Conservation (phyloP, 2,329 filamentous ascomycete genomes). For the Talaromyces piceae region DNA sequence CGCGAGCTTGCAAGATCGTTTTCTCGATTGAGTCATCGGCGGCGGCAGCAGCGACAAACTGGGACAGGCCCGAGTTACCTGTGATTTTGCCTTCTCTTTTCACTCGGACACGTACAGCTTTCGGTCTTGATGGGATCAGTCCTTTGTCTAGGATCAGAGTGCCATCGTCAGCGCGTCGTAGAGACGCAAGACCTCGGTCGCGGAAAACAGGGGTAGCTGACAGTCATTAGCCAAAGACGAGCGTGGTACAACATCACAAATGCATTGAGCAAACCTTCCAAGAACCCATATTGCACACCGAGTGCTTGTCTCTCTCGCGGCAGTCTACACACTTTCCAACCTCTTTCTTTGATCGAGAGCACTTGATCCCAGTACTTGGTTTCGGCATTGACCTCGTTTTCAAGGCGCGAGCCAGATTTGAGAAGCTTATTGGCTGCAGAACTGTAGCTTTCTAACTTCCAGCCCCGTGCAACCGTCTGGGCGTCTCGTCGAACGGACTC, state of each 20-base stretch:
- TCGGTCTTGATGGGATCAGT: constrained; percentile 41
- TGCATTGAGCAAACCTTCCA: constrained; percentile 50
- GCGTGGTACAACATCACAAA: neutral
- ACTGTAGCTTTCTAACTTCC: constrained; percentile 70
- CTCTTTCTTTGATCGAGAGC: constrained; percentile 68
- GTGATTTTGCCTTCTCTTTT: constrained; percentile 50
- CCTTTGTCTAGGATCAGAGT: constrained; percentile 65
- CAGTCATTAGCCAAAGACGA: neutral
- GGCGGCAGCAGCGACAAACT: constrained; percentile 12
- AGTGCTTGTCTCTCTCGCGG: constrained; percentile 66
- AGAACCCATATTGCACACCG: constrained; percentile 82
- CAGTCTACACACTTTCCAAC: constrained; percentile 77
- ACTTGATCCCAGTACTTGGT: constrained; percentile 85
- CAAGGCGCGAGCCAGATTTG: constrained; percentile 62
- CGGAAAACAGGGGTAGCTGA: constrained; percentile 50
- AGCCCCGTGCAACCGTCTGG: constrained; percentile 54
- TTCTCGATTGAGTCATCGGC: constrained; percentile 26
- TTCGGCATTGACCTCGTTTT: constrained; percentile 71
- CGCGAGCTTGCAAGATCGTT: constrained; percentile 37
- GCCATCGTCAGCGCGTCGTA: constrained; percentile 68
- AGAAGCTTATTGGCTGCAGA: constrained; percentile 66
- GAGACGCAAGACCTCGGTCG: constrained; percentile 69
- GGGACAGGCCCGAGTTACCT: constrained; percentile 42
- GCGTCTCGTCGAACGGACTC: constrained; percentile 49
- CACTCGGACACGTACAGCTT: constrained; percentile 61